Percentiles rank a stretch among this genome's conserved stretches.
These are phyloP conservation scores for Arxiozyma slooffiae DNA, from an alignment of 1,139 yeast genomes.

Conservation along the genomic window DNA sequence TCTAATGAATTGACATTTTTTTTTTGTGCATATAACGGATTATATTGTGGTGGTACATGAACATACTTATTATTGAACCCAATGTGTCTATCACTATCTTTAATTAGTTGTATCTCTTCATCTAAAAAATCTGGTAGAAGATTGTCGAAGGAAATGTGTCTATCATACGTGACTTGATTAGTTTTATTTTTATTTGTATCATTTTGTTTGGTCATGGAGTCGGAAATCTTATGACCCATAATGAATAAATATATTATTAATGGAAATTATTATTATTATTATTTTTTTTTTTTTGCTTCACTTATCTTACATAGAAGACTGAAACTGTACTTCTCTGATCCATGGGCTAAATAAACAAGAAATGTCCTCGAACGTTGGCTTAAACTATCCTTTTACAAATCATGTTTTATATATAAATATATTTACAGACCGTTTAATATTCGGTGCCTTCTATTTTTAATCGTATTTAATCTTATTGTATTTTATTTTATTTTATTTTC, in stretches of 20 bases:
- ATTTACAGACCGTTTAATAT: background rate
- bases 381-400: too few species aligned
- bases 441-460: too few species aligned
- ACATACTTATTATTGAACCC: constrained; percentile 22
- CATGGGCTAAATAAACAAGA: background rate
- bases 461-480: too few species aligned
- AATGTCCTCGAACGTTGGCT: too few species aligned
- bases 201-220: background rate
- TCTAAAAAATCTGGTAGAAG: constrained; percentile 27
- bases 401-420: too few species aligned
- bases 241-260: background rate
- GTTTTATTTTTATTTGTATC: background rate
- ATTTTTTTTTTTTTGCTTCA: too few species aligned
- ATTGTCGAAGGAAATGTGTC: constrained; percentile 29
- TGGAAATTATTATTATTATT: background rate
- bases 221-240: background rate
- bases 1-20: background rate
- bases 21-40: constrained; percentile 15
- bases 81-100: constrained; percentile 15
- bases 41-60: constrained; percentile 28
- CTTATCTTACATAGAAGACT: background rate
- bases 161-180: constrained; percentile 10
- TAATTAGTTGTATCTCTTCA: constrained; percentile 20
- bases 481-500: too few species aligned
- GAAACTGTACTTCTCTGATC: background rate